A percentile compares a stretch with the other conserved stretches of the same genome.
phyloP scores from a whole-genome alignment of 2,329 filamentous ascomycete genomes.

The Pseudocercospora vitis region DNA sequence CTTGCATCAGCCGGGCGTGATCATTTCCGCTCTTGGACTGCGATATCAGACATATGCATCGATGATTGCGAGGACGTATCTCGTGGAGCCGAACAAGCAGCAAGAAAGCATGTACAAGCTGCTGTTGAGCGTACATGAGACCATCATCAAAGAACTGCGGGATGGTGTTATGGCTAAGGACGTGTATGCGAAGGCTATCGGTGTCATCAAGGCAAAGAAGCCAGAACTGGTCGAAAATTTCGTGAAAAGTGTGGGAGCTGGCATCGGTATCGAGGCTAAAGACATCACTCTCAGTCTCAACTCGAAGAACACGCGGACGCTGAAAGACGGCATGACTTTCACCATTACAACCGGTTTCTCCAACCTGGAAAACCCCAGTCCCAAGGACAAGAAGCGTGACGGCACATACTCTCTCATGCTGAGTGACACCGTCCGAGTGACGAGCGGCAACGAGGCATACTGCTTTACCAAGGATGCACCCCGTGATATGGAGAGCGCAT shows the following conservation, averaged over 20 bases:
- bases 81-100: constrained; percentile 94
- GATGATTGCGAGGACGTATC: constrained; percentile 85
- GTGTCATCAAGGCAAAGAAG: constrained; percentile 81
- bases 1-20: constrained; percentile 81
- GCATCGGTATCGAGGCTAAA: constrained; percentile 87
- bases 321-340: constrained; percentile 97
- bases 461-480: constrained; percentile 93
- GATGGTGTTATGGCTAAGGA: constrained; percentile 87
- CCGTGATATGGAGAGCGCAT: constrained; percentile 87
- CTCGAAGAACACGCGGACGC: constrained; percentile 74
- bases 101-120: constrained; percentile 95
- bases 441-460: constrained; percentile 66
- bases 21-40: constrained; percentile 86
- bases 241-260: constrained; percentile 85
- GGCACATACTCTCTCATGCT: constrained; percentile 86
- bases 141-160: constrained; percentile 85
- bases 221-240: constrained; percentile 95
- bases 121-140: constrained; percentile 76
- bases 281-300: constrained; percentile 82
- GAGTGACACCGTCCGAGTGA: constrained; percentile 89
- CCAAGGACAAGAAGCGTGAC: constrained; percentile 80
- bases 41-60: constrained; percentile 96
- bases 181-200: constrained; percentile 83
- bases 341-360: constrained; percentile 86
- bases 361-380: constrained; percentile 81